Percentiles rank a stretch among this genome's conserved stretches.
Conservation (phyloP, 805 yeast genomes). For the Wickerhamomyces xylosicus region DNA sequence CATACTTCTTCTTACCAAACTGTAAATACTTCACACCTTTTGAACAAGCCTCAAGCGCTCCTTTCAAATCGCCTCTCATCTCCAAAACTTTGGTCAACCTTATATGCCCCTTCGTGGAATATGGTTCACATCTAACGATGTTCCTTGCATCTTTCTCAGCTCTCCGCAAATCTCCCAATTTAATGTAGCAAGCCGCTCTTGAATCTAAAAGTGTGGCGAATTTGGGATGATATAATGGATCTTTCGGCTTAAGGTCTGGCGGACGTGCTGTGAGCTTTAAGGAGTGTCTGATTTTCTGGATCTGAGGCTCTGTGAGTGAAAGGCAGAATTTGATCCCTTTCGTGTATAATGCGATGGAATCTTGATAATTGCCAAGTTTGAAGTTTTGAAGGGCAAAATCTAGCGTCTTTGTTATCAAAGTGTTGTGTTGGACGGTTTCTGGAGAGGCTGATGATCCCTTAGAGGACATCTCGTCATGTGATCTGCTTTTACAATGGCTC, state of each 20-base stretch:
- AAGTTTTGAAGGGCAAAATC: neutral
- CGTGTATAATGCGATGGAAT: neutral
- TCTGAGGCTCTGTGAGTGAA: neutral
- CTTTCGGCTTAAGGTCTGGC: slow-evolving; percentile 4
- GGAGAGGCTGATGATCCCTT: neutral
- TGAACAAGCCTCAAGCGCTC: slow-evolving; percentile 5
- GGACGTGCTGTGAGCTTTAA: slow-evolving; percentile 5
- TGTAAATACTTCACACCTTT: slow-evolving; percentile 8
- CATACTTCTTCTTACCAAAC: slow-evolving; percentile 6
- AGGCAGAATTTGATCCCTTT: neutral
- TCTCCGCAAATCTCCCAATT: slow-evolving; percentile 4
- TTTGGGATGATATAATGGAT: slow-evolving; percentile 13
- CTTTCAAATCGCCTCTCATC: slow-evolving; percentile 1
- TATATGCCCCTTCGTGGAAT: slow-evolving; percentile 16
- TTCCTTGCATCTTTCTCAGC: slow-evolving; percentile 13
- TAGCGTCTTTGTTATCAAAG: neutral
- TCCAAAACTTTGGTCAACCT: slow-evolving; percentile 10
- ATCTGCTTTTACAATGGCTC: too few species aligned
- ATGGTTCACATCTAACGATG: slow-evolving; percentile 15
- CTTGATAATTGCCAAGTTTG: neutral
- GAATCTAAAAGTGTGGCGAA: slow-evolving; percentile 14
- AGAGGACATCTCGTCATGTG: too few species aligned
- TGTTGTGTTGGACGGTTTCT: neutral
- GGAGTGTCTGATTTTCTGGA: neutral
- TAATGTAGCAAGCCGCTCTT: slow-evolving; percentile 16